These are phyloP conservation scores for Arthrobotrys pseudoclavata DNA, from an alignment of 2,329 filamentous ascomycete genomes.

Conservation along the genomic window DNA sequence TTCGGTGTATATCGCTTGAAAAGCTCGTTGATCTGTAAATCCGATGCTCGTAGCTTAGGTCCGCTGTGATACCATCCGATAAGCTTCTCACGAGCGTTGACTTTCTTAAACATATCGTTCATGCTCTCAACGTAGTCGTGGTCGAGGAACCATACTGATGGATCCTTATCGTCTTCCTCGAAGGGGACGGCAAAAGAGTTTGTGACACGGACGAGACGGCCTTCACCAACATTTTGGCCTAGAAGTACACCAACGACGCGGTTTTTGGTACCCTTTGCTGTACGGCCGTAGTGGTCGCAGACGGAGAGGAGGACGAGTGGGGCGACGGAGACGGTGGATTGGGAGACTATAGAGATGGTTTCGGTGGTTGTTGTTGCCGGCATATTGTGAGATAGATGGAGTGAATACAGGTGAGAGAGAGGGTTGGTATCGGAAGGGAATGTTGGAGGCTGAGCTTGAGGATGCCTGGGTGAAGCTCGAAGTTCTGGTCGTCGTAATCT, in stretches of 20 bases:
- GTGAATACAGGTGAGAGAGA: background rate
- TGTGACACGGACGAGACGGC: conserved; percentile 83
- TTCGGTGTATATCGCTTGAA: conserved; percentile 99
- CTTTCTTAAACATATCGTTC: conserved; percentile 99
- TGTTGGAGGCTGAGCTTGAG: conserved; percentile 6
- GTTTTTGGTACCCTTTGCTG: conserved; percentile 86
- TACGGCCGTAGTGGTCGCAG: conserved; percentile 97
- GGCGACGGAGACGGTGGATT: conserved; percentile 88
- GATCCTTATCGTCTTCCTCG: conserved; percentile 98
- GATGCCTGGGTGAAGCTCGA: conserved; percentile 30
- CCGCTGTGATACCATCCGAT: conserved; percentile 99
- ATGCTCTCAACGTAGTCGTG: conserved; percentile 99
- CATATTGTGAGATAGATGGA: conserved; percentile 28
- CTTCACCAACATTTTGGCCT: conserved; percentile 95
- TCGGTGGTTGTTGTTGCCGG: conserved; percentile 57
- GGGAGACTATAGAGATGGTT: conserved; percentile 58
- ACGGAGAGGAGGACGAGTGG: conserved; percentile 97
- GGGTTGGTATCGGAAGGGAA: background rate
- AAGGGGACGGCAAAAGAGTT: conserved; percentile 99
- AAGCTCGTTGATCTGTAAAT: conserved; percentile 98
- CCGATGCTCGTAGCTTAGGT: conserved; percentile 94
- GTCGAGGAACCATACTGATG: conserved; percentile 98
- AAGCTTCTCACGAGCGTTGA: conserved; percentile 98
- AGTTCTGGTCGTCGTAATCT: conserved; percentile 41
- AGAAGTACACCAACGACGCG: conserved; percentile 94